Evolutionary conservation across 2,329 filamentous ascomycete species (phyloP).

Genomic region (Fusarium goolgardi): DNA sequence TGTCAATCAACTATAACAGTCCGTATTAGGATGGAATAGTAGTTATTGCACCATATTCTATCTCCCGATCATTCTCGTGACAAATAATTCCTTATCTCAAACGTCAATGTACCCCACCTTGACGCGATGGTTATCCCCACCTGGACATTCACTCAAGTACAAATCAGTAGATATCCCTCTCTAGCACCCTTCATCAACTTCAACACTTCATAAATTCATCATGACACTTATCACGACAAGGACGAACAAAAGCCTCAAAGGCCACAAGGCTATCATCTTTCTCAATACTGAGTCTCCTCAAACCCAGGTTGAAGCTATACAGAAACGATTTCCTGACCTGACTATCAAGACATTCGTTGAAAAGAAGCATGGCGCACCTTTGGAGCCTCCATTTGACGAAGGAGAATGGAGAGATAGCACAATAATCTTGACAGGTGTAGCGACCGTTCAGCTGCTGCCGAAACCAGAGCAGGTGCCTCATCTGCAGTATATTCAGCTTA

Average conservation of each 20-base stretch:
- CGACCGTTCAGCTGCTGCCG: constrained; percentile 56
- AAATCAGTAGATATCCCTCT: accelerated
- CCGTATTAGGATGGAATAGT: background rate
- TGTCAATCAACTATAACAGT: background rate
- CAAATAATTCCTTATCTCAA: constrained; percentile 12
- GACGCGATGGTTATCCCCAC: constrained; percentile 31
- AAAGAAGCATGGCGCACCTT: constrained; percentile 47
- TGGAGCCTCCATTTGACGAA: constrained; percentile 44
- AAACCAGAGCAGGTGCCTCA: constrained; percentile 57
- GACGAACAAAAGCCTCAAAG: constrained; percentile 56
- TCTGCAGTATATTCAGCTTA: constrained; percentile 65
- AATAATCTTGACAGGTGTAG: constrained; percentile 53
- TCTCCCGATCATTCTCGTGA: background rate
- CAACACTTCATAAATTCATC: accelerated
- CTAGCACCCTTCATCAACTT: accelerated
- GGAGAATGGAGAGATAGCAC: constrained; percentile 63
- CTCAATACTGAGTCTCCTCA: constrained; percentile 49
- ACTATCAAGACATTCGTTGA: constrained; percentile 50
- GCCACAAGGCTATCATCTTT: constrained; percentile 62
- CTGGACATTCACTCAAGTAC: background rate
- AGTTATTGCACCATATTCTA: constrained; percentile 10
- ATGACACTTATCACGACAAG: constrained; percentile 37
- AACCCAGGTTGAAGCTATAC: constrained; percentile 53
- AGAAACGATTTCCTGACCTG: constrained; percentile 58
- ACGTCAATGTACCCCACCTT: constrained; percentile 45